Percentiles rank a stretch among this genome's conserved stretches.
These are phyloP conservation scores for Lithohypha guttulata DNA, from an alignment of 2,329 filamentous ascomycete species.

Conservation along the genomic window DNA sequence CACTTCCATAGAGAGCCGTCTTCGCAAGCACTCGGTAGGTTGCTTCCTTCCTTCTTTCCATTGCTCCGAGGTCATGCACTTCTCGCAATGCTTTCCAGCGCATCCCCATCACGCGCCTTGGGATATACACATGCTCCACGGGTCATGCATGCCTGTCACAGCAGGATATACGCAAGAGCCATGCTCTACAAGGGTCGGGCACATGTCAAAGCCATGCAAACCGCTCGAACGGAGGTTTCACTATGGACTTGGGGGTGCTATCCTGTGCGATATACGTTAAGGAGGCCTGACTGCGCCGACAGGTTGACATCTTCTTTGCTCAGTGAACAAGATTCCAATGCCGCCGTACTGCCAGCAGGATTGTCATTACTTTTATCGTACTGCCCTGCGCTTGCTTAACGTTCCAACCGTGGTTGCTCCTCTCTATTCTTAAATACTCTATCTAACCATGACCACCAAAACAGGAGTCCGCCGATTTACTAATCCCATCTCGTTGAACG, in stretches of 20 bases:
- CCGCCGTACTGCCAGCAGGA: slow-evolving; percentile 72
- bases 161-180: neutral
- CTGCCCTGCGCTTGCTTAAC: slow-evolving; percentile 73
- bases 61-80: slow-evolving; percentile 22
- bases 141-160: neutral
- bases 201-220: neutral
- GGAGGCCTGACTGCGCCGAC: too few species aligned
- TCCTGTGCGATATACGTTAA: too few species aligned
- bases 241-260: neutral
- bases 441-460: slow-evolving; percentile 43
- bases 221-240: slow-evolving; percentile 1
- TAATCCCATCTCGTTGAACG: slow-evolving; percentile 61
- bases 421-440: slow-evolving; percentile 52
- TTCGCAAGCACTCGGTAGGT: slow-evolving; percentile 5
- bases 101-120: too few species aligned
- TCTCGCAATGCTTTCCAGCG: too few species aligned
- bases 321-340: too few species aligned
- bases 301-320: too few species aligned
- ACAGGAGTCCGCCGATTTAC: slow-evolving; percentile 58
- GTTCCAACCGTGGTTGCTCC: slow-evolving; percentile 69
- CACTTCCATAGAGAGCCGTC: neutral
- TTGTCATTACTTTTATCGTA: slow-evolving; percentile 89
- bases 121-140: slow-evolving; percentile 6
- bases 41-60: slow-evolving; percentile 18
- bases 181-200: too few species aligned